These are phyloP conservation scores for Ilex paraguariensis DNA, from an alignment of 305 asterid species.

Conservation along the genomic window DNA sequence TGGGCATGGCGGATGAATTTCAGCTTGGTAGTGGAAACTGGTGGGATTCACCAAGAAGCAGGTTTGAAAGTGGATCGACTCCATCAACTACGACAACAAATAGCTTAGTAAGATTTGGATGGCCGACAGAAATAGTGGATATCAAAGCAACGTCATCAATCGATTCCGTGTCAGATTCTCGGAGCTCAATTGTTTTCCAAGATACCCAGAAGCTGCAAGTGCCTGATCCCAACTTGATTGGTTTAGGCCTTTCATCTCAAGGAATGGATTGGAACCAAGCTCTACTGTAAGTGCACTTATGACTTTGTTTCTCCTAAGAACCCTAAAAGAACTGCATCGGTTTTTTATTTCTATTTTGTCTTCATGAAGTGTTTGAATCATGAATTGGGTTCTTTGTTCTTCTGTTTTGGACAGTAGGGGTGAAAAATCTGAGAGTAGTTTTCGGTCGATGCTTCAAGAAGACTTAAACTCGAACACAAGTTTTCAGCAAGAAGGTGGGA, in stretches of 20 bases:
- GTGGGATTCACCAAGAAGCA: constrained; percentile 69
- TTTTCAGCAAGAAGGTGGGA: constrained; percentile 38
- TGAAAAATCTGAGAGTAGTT: constrained; percentile 52
- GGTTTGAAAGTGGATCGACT: constrained; percentile 35
- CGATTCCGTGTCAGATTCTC: constrained; percentile 29
- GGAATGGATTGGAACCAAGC: constrained; percentile 76
- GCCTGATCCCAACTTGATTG: constrained; percentile 57
- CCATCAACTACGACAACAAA: constrained; percentile 22
- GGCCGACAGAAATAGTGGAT: constrained; percentile 63
- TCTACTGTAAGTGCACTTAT: constrained; percentile 49
- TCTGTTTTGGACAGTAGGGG: constrained; percentile 29
- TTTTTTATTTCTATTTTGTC: neutral
- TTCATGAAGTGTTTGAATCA: neutral
- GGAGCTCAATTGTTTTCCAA: constrained; percentile 25
- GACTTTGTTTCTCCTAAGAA: no score
- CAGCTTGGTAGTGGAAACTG: constrained; percentile 71
- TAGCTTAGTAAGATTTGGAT: constrained; percentile 46
- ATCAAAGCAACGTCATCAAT: constrained; percentile 45
- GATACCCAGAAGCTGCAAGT: constrained; percentile 23
- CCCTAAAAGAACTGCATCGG: no score
- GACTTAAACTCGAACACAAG: constrained; percentile 35
- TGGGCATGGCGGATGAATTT: constrained; percentile 77
- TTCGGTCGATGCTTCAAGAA: constrained; percentile 62
- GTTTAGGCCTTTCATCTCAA: constrained; percentile 73
- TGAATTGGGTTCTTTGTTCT: neutral